Conservation (phyloP, 2,329 filamentous ascomycete genomes). For the Arthroderma sp. region DNA sequence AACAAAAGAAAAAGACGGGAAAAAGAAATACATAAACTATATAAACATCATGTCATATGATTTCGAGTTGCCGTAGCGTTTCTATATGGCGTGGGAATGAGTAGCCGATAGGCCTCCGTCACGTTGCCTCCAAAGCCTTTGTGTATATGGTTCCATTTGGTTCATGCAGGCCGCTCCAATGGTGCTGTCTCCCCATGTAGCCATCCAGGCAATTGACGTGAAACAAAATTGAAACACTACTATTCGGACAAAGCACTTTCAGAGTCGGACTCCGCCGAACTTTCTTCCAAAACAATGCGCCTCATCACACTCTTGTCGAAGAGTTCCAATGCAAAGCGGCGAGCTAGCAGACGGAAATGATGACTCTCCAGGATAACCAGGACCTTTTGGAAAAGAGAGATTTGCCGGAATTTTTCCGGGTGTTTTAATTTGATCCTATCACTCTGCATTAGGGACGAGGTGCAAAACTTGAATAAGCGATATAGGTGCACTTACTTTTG, state of each 20-base stretch:
- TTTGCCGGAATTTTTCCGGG: slow-evolving; percentile 59
- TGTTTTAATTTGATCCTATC: slow-evolving; percentile 59
- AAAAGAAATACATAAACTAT: no score
- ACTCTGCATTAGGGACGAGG: background rate
- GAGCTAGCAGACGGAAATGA: slow-evolving; percentile 74
- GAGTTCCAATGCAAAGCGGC: slow-evolving; percentile 81
- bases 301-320: slow-evolving; percentile 86
- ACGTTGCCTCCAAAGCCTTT: no score
- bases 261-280: slow-evolving; percentile 30
- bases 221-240: background rate
- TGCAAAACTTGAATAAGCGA: no score
- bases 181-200: no score
- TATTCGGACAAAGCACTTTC: slow-evolving; percentile 11
- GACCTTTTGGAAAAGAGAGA: slow-evolving; percentile 69
- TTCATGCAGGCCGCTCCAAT: no score
- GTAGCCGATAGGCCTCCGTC: no score
- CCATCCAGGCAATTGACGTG: no score
- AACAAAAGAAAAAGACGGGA: no score
- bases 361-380: slow-evolving; percentile 77
- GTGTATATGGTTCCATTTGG: no score
- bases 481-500: slow-evolving; percentile 34
- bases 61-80: no score
- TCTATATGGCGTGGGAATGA: no score
- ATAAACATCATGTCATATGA: no score
- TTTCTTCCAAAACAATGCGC: slow-evolving; percentile 68